These are phyloP conservation scores for Xylaria sp. DNA, from an alignment of 2,329 filamentous ascomycete genomes.

Conservation along the genomic window DNA sequence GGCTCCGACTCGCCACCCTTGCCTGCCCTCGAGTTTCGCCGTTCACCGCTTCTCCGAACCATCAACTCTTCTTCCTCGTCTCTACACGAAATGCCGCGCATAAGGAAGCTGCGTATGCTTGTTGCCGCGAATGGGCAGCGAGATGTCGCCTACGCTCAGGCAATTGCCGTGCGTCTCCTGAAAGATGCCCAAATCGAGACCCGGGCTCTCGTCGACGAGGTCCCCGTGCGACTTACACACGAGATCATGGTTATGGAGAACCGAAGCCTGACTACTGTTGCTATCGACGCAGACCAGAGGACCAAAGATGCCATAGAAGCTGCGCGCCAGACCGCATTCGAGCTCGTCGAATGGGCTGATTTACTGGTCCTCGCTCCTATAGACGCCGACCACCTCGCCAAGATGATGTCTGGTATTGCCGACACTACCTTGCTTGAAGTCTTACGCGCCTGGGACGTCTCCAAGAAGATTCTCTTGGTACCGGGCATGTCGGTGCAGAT, in stretches of 20 bases:
- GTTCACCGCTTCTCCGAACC: conserved; percentile 24
- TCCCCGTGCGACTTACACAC: conserved; percentile 66
- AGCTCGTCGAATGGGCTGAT: conserved; percentile 86
- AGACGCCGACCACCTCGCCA: conserved; percentile 81
- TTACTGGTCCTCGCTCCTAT: conserved; percentile 83
- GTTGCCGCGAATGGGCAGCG: conserved; percentile 69
- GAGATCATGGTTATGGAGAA: conserved; percentile 67
- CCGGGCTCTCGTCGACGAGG: conserved; percentile 68
- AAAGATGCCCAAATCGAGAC: conserved; percentile 68
- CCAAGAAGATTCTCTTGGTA: conserved; percentile 83
- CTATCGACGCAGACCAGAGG: conserved; percentile 45
- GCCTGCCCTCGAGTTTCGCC: conserved; percentile 5
- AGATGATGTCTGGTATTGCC: conserved; percentile 85
- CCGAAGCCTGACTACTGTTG: conserved; percentile 47
- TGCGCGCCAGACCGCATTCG: conserved; percentile 60
- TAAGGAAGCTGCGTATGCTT: conserved; percentile 63
- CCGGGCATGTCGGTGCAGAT: conserved; percentile 88
- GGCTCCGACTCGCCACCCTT: conserved; percentile 8
- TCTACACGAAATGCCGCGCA: conserved; percentile 47
- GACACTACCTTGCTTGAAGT: conserved; percentile 83
- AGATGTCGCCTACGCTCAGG: conserved; percentile 69
- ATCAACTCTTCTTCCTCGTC: conserved; percentile 41
- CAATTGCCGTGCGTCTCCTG: conserved; percentile 69
- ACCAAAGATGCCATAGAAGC: conserved; percentile 55
- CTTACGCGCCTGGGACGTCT: conserved; percentile 83